Evolutionary conservation across 192 early-diverging fungal species (phyloP).

Genomic region (Coemansia sp.): DNA sequence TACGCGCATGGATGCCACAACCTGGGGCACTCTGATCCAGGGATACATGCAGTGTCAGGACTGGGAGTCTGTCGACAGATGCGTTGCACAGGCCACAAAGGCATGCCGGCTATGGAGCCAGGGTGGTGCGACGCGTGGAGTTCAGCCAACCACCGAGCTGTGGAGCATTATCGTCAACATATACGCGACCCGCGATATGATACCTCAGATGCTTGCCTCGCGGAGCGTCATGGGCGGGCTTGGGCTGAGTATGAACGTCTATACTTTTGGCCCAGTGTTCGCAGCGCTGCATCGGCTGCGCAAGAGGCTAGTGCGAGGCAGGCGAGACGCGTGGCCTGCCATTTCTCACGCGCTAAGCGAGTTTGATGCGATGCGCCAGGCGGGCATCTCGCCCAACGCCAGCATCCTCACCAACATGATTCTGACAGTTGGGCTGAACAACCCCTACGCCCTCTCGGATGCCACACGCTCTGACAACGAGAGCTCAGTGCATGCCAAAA

Average conservation of each 20-base stretch:
- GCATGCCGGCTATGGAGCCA: slow-evolving; percentile 28
- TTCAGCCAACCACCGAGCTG: slow-evolving; percentile 32
- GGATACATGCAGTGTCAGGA: slow-evolving; percentile 37
- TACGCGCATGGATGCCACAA: slow-evolving; percentile 43
- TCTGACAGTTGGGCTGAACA: slow-evolving; percentile 38
- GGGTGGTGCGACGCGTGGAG: background rate
- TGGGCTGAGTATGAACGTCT: slow-evolving; percentile 21
- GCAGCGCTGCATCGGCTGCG: slow-evolving; percentile 41
- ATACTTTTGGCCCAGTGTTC: slow-evolving; percentile 40
- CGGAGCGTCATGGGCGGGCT: slow-evolving; percentile 30
- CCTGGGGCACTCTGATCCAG: slow-evolving; percentile 47
- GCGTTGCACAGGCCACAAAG: slow-evolving; percentile 16
- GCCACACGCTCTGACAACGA: background rate
- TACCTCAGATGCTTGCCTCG: slow-evolving; percentile 35
- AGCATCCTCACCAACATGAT: slow-evolving; percentile 40
- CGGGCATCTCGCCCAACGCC: slow-evolving; percentile 20
- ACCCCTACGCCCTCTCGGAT: slow-evolving; percentile 7
- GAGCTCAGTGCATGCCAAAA: background rate
- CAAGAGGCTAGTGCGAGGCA: slow-evolving; percentile 7
- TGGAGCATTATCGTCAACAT: slow-evolving; percentile 39
- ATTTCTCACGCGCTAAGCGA: slow-evolving; percentile 29
- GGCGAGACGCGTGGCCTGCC: slow-evolving; percentile 24
- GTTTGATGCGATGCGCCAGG: slow-evolving; percentile 31
- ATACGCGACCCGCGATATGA: slow-evolving; percentile 44
- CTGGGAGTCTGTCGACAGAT: slow-evolving; percentile 41